Base-by-base conservation (phyloP, 163 green algal genomes). In the Chlorella variabilis region DNA sequence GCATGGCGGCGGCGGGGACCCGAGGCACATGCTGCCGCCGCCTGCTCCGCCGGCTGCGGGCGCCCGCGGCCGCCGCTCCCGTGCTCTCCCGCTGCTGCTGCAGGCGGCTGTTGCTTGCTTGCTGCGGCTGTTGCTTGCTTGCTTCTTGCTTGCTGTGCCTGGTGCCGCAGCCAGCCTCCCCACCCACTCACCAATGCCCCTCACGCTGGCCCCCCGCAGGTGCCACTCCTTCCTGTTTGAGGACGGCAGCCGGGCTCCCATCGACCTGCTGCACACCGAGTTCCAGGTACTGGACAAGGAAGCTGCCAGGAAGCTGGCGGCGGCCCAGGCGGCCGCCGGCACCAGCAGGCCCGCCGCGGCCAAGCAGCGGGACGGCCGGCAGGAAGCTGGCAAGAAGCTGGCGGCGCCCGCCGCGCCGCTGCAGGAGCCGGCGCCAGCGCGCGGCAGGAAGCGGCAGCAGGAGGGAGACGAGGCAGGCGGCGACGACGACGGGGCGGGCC, bases 221-320 rank as follows among this genome's bases (percentile, higher is more conserved):
- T 33, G 38, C 20, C 65, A 73, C 65, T 73, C 65, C 38, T 56
- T 73, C 21, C 38, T 73, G 65, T 73, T 73, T 54, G 65, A 73
- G 1, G 65, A 73, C 38, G 65, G 65, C 38, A 56, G 18, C 38
- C 38, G 65, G 2, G 38, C 65, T 3, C 36, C 65, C 21, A 73
- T 73, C 38, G 65, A 73, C 38, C 65, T 73, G 38, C 25, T 73
- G 65, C 20, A 51, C 3, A 13, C 15, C 7, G 36, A 56, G 11
- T 73, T 73, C 23, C 23, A 73, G 38, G 34, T 73, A 18, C 65
- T 73, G 38, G 65, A 73, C 38, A 34, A 51, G 38, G 69, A 23
- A 29, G 45, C 45, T 4, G 21, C 54, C 33, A 34, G 13, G 11
- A 68, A 42, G 74, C 74, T 59, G 33, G 62, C 61, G 31, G 41